These are phyloP conservation scores for Helotiales sp. DNA, from an alignment of 2,329 filamentous ascomycete species.

Conservation along the genomic window DNA sequence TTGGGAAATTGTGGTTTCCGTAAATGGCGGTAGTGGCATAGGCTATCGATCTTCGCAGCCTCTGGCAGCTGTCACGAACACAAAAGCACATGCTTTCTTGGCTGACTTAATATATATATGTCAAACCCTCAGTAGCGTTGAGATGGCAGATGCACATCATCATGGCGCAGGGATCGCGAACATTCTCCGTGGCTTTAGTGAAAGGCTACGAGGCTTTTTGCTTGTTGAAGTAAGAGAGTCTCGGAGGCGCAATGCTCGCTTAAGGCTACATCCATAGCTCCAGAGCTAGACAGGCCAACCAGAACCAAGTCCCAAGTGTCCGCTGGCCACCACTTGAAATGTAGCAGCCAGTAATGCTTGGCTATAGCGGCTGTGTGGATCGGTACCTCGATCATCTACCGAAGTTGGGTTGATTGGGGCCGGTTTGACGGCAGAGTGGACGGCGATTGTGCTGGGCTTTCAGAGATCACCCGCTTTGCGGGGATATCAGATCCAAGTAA, in stretches of 20 bases:
- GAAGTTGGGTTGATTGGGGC: too few species aligned
- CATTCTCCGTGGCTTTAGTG: background rate
- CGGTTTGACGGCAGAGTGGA: too few species aligned
- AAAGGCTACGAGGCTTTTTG: background rate
- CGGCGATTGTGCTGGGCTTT: background rate
- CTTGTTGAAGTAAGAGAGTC: background rate
- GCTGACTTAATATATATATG: too few species aligned
- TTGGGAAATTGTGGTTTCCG: slow-evolving; percentile 7
- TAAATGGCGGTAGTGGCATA: slow-evolving; percentile 3
- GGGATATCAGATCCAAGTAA: background rate
- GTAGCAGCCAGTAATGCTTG: background rate
- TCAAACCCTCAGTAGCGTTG: background rate
- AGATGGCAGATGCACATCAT: slow-evolving; percentile 14
- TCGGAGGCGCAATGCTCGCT: background rate
- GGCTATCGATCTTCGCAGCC: slow-evolving; percentile 2
- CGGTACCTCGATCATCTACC: background rate
- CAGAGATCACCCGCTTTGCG: background rate
- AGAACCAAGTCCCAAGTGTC: background rate
- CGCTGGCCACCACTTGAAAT: background rate
- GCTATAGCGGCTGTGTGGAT: background rate
- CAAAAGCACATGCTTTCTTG: background rate
- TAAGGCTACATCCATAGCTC: background rate
- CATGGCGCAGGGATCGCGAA: background rate
- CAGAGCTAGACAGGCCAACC: background rate
- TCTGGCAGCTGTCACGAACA: slow-evolving; percentile 7